Evolutionary conservation across 2,329 filamentous ascomycete genomes (phyloP), one percentile per base, ranked within the genome.

Genomic region (Spiromastix sp.): DNA sequence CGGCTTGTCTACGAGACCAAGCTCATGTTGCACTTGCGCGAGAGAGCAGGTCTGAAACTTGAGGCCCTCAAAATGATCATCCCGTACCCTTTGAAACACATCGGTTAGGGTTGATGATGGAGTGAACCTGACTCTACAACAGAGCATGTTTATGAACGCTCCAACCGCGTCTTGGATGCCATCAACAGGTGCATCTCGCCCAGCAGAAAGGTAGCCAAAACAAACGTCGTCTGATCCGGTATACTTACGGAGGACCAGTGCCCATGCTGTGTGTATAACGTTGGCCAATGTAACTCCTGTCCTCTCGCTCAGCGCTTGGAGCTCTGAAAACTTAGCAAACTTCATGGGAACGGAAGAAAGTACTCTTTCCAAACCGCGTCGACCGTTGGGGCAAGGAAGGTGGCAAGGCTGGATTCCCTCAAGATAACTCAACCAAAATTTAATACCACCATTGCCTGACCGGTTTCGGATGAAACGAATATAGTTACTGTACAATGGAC

Each of bases 21-120:
- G 20, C 18, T 20, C 25, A 25, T 40, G 33, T 24, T 32, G 66
- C 59, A 47, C 68, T 66, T 13, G 65, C 55, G 41, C 65, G 67
- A 26, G 59, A 63, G 59, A 56, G 1, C 59, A 54, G 38, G 84
- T 77, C 51, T 83, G 74, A 48, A 79, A 70, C 0, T 74, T 71
- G 4, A 81, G 78, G 43, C 74, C 69, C 2, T 65, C 56, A 0
- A 74, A 63, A 0, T 68, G 71, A 36, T 70, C 64, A 19, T 71
- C 60, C 24, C 80, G 75, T 2, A 81, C 64, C 2, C 59, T 55
- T 27, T 71, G 61, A 3, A 82, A 57, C 41, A 71, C 79, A 30
- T 74, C 52, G 47, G 2, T 63, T 51, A 5, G 52, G 50, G 30
- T 60, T 52, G 19, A 48, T 39, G 9, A 52, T 51, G 26, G 52